A percentile compares a stretch with the other conserved stretches of the same genome.
Evolutionary conservation across 495 filamentous ascomycete species (phyloP).

Genomic region (Neurospora tetraspora): DNA sequence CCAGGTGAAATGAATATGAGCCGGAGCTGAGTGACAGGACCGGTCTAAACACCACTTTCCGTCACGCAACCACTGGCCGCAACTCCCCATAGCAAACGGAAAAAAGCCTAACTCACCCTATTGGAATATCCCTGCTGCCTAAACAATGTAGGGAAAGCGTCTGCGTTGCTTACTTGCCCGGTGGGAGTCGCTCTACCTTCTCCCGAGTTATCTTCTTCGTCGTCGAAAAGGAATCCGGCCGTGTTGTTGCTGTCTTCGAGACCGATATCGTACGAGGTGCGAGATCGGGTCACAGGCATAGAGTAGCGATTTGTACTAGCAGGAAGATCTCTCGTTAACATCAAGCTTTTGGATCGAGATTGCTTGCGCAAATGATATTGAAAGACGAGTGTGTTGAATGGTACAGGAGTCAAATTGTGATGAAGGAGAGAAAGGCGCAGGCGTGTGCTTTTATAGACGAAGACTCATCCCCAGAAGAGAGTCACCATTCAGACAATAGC

Average conservation of each 20-base stretch:
- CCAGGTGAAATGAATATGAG: neutral
- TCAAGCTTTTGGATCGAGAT: neutral
- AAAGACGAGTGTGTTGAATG: neutral
- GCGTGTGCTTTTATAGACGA: neutral
- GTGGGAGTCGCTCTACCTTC: slow-evolving; percentile 49
- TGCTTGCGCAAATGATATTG: neutral
- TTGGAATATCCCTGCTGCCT: slow-evolving; percentile 58
- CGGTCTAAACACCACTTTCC: neutral
- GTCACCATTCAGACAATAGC: neutral
- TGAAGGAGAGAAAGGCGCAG: neutral
- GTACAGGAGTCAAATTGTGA: neutral
- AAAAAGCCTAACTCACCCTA: slow-evolving; percentile 46
- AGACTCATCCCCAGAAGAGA: neutral
- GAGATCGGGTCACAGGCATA: slow-evolving; percentile 68
- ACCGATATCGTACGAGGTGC: slow-evolving; percentile 45
- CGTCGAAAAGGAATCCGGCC: slow-evolving; percentile 72
- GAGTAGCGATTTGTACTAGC: slow-evolving; percentile 73
- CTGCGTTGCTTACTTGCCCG: slow-evolving; percentile 45
- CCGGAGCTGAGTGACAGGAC: neutral
- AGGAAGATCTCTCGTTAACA: slow-evolving; percentile 7
- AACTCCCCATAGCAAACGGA: slow-evolving; percentile 2
- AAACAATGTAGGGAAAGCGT: slow-evolving; percentile 75
- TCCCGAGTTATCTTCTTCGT: slow-evolving; percentile 55
- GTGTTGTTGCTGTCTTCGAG: slow-evolving; percentile 63
- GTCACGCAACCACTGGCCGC: neutral